phyloP scores from a whole-genome alignment of 495 filamentous ascomycete species.

The Evansstolkia leycettana region DNA sequence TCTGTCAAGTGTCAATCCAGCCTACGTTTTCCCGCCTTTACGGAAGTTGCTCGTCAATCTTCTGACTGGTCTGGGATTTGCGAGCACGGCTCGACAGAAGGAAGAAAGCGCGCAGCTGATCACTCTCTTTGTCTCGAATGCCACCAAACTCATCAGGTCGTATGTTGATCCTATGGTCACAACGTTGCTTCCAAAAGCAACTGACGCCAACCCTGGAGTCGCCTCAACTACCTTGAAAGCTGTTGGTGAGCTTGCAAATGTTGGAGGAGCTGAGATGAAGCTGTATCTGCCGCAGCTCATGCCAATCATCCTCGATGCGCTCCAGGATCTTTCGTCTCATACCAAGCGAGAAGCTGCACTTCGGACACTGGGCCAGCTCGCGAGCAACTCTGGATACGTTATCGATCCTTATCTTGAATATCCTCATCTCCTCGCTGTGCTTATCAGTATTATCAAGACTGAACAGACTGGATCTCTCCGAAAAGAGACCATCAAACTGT shows the following conservation, averaged over 20 bases:
- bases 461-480: slow-evolving; percentile 73
- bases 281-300: slow-evolving; percentile 79
- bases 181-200: slow-evolving; percentile 78
- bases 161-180: slow-evolving; percentile 93
- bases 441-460: slow-evolving; percentile 86
- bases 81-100: slow-evolving; percentile 84
- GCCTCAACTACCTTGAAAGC: slow-evolving; percentile 88
- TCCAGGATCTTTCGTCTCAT: slow-evolving; percentile 85
- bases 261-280: slow-evolving; percentile 85
- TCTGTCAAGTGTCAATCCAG: slow-evolving; percentile 81
- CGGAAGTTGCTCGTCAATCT: slow-evolving; percentile 92
- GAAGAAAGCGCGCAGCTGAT: slow-evolving; percentile 92
- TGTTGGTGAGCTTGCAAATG: slow-evolving; percentile 82
- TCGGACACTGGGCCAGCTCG: slow-evolving; percentile 79
- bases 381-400: slow-evolving; percentile 92
- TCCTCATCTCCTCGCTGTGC: slow-evolving; percentile 77
- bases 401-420: slow-evolving; percentile 94
- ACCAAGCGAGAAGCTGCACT: slow-evolving; percentile 84
- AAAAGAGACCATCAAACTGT: slow-evolving; percentile 88
- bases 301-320: slow-evolving; percentile 82
- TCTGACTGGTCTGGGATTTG: slow-evolving; percentile 88
- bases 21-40: slow-evolving; percentile 90
- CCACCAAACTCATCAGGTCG: slow-evolving; percentile 79
- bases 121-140: slow-evolving; percentile 80
- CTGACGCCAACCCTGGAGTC: slow-evolving; percentile 70